These are phyloP conservation scores for Carex arenaria DNA, from an alignment of 202 grass and related monocot species.

Conservation along the genomic window DNA sequence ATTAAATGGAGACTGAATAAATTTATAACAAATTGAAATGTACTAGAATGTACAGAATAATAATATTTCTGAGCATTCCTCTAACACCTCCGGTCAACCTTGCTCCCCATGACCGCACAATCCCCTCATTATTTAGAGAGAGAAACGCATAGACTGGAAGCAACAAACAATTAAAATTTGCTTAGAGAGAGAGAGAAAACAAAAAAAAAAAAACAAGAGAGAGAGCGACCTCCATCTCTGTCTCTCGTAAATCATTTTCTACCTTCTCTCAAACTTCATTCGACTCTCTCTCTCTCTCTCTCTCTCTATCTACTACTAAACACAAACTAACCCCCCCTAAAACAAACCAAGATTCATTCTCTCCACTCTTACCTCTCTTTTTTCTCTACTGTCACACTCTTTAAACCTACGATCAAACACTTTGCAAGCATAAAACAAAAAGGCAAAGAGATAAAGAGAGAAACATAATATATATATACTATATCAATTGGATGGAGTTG, in stretches of 20 bases:
- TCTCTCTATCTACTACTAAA: constrained; percentile 9
- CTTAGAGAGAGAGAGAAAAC: not conserved
- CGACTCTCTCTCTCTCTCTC: not conserved
- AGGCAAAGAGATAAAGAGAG: not conserved
- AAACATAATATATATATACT: not conserved
- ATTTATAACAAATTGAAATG: constrained; percentile 11
- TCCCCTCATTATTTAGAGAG: constrained; percentile 26
- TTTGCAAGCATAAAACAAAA: constrained; percentile 14
- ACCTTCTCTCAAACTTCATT: constrained; percentile 12
- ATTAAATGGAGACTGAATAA: constrained; percentile 11
- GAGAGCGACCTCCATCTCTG: not conserved
- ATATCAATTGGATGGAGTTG: not conserved
- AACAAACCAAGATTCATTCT: constrained; percentile 14
- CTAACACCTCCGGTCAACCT: constrained; percentile 28
- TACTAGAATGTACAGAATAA: constrained; percentile 27
- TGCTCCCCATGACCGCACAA: constrained; percentile 27
- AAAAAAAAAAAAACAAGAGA: not conserved
- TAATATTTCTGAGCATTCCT: constrained; percentile 28
- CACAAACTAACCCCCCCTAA: constrained; percentile 24
- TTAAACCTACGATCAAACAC: constrained; percentile 20
- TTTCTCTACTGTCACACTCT: constrained; percentile 1
- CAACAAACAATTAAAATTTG: constrained; percentile 10
- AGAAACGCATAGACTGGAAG: not conserved
- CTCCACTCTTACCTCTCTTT: not conserved
- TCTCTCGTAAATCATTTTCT: constrained; percentile 10